These are phyloP conservation scores for Aureobasidium sp. DNA, from an alignment of 2,329 filamentous ascomycete genomes.

Conservation along the genomic window DNA sequence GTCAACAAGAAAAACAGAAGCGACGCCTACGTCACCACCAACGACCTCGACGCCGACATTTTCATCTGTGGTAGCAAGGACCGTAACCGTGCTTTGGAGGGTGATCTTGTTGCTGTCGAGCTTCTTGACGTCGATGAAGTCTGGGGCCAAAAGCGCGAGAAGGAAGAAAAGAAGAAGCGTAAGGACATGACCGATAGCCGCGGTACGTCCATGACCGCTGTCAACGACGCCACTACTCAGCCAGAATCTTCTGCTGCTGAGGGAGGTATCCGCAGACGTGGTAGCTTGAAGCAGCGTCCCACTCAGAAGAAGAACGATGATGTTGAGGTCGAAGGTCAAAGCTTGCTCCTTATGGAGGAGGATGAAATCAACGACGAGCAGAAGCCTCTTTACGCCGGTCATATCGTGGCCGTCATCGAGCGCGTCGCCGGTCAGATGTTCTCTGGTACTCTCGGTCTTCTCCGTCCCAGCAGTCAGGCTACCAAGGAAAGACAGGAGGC, in stretches of 20 bases:
- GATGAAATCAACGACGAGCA: constrained; percentile 98
- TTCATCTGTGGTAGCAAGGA: constrained; percentile 99
- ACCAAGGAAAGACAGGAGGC: constrained; percentile 99
- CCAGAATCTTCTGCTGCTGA: constrained; percentile 57
- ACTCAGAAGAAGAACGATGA: constrained; percentile 99
- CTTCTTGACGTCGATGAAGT: constrained; percentile 97
- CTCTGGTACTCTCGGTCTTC: constrained; percentile 81
- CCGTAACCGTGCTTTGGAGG: constrained; percentile 91
- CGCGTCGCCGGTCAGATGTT: constrained; percentile 98
- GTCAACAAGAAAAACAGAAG: constrained; percentile 99
- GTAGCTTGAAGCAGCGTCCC: constrained; percentile 89
- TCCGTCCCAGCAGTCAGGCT: constrained; percentile 93
- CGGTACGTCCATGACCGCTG: constrained; percentile 60
- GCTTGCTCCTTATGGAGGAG: constrained; percentile 90
- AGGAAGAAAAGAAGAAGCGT: constrained; percentile 99
- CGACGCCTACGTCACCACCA: constrained; percentile 92
- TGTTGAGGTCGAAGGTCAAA: constrained; percentile 97
- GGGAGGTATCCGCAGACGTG: constrained; percentile 81
- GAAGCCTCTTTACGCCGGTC: constrained; percentile 93
- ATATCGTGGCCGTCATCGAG: constrained; percentile 95
- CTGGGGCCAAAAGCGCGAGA: constrained; percentile 97
- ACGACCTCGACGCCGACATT: constrained; percentile 93
- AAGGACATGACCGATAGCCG: constrained; percentile 96
- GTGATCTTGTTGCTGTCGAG: constrained; percentile 90
- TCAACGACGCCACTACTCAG: constrained; percentile 51